phyloP scores from a whole-genome alignment of 192 early-diverging fungal species.

The Backusella tarrabulga region DNA sequence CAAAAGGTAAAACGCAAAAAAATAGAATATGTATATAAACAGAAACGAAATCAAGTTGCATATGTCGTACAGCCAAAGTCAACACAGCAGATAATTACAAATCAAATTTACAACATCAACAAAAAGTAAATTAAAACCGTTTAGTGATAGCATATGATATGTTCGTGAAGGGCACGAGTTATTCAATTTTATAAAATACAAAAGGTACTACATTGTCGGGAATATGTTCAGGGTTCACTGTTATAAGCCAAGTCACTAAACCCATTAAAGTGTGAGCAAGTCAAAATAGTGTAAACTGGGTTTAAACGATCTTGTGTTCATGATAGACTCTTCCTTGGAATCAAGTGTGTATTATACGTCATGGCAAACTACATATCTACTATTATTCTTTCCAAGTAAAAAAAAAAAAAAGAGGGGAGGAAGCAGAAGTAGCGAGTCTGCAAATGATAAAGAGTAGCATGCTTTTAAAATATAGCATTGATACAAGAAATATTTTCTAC shows the following conservation, averaged over 20 bases:
- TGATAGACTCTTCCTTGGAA: neutral
- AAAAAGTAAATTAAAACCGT: neutral
- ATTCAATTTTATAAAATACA: neutral
- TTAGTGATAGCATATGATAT: conserved; percentile 5
- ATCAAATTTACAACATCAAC: neutral
- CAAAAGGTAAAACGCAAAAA: conserved; percentile 4
- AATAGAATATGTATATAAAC: neutral
- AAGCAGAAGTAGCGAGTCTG: neutral
- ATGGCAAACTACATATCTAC: neutral
- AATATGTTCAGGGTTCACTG: neutral
- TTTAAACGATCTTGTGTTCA: conserved; percentile 8
- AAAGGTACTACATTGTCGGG: conserved; percentile 9
- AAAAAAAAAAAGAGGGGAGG: neutral
- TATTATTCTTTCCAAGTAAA: neutral
- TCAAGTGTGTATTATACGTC: neutral
- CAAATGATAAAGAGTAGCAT: neutral
- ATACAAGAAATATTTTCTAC: neutral
- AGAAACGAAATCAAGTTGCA: neutral
- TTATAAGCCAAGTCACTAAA: neutral
- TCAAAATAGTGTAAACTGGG: conserved; percentile 8
- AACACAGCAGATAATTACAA: neutral
- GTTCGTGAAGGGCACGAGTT: neutral
- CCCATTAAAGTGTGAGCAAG: neutral
- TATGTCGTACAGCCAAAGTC: neutral
- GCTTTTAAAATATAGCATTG: neutral